Conservation (phyloP, 306 rosid genomes). For the Fragaria ananassa region DNA sequence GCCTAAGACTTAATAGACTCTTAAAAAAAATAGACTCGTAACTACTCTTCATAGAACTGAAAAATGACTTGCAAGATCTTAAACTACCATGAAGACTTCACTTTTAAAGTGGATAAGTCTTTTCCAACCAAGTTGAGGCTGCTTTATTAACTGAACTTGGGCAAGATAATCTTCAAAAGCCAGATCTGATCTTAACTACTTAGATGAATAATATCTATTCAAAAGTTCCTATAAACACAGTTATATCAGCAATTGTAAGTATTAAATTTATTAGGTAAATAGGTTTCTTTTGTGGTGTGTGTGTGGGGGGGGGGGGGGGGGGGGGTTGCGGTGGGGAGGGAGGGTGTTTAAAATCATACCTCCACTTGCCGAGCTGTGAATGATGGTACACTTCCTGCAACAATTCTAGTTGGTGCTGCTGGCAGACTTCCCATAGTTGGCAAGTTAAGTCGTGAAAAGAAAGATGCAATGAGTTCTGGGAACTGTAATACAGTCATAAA, state of each 20-base stretch:
- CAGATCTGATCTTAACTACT: neutral
- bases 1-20: too few species aligned
- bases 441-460: conserved; percentile 66
- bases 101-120: too few species aligned
- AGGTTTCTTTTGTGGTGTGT: too few species aligned
- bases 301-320: too few species aligned
- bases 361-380: conserved; percentile 62
- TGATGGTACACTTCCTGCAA: conserved; percentile 50
- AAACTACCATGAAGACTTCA: too few species aligned
- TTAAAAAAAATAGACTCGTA: too few species aligned
- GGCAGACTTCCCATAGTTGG: conserved; percentile 67
- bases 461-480: conserved; percentile 65
- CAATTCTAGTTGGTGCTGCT: conserved; percentile 56
- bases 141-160: neutral
- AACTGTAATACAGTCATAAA: conserved; percentile 45
- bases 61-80: too few species aligned
- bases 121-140: too few species aligned
- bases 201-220: neutral
- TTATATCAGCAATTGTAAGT: neutral
- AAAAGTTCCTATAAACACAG: neutral
- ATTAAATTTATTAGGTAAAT: neutral
- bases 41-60: too few species aligned
- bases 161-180: neutral
- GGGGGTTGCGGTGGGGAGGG: neutral
- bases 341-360: conserved; percentile 46